Evolutionary conservation across 2,329 filamentous ascomycete species (phyloP).

Genomic region (Xylaria sp.): DNA sequence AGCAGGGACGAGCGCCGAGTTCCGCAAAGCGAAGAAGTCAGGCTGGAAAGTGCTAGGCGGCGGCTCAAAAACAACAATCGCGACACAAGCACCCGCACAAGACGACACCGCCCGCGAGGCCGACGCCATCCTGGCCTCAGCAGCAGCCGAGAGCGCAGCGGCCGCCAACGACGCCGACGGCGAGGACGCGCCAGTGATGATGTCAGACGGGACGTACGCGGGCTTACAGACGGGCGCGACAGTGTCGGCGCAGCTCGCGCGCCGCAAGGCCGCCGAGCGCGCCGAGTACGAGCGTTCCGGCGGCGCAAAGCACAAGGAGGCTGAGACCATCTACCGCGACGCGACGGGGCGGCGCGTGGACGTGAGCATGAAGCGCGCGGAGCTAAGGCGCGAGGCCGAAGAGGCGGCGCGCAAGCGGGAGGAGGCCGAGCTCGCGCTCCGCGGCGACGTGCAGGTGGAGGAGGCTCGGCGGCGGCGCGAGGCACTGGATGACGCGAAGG

Average conservation of each 20-base stretch:
- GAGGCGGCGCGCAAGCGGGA: constrained; percentile 80
- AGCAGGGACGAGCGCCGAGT: constrained; percentile 66
- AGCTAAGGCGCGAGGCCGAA: constrained; percentile 72
- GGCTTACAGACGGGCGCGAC: constrained; percentile 86
- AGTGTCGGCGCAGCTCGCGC: constrained; percentile 75
- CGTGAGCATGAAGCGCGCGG: constrained; percentile 87
- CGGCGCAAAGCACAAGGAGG: constrained; percentile 48
- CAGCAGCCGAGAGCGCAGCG: constrained; percentile 67
- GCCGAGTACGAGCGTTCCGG: constrained; percentile 40
- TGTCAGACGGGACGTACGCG: constrained; percentile 88
- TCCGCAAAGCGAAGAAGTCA: constrained; percentile 80
- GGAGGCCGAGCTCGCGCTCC: constrained; percentile 74
- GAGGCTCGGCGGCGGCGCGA: constrained; percentile 72
- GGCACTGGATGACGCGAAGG: constrained; percentile 80
- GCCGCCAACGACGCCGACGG: constrained; percentile 59
- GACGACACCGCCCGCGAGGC: constrained; percentile 59
- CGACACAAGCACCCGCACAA: constrained; percentile 59
- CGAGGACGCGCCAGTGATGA: constrained; percentile 61
- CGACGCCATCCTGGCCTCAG: constrained; percentile 81
- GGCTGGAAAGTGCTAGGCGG: constrained; percentile 78
- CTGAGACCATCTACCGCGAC: constrained; percentile 94
- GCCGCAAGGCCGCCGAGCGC: constrained; percentile 59
- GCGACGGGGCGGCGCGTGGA: constrained; percentile 95
- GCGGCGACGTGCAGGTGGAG: constrained; percentile 85
- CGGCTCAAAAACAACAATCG: constrained; percentile 46